Evolutionary conservation across 2,329 filamentous ascomycete genomes (phyloP).

Genomic region (Alternaria gansuensis): DNA sequence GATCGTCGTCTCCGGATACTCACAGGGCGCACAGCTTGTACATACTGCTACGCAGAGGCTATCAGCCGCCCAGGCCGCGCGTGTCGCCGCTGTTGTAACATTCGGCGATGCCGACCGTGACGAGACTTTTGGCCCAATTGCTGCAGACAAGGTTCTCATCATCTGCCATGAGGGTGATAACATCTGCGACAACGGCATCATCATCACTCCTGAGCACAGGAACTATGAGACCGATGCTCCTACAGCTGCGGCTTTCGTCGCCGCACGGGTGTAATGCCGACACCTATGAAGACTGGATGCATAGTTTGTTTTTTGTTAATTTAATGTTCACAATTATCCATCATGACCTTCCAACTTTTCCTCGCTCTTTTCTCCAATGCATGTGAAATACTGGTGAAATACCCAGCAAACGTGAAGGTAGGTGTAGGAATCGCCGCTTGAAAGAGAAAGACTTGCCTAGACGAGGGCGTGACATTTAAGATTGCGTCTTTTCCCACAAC

Average conservation of each 20-base stretch:
- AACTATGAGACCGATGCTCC: constrained; percentile 41
- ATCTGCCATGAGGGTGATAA: constrained; percentile 51
- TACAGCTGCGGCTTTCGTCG: constrained; percentile 37
- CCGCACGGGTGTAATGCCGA: constrained; percentile 20
- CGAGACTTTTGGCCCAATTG: constrained; percentile 42
- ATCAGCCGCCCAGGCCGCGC: constrained; percentile 31
- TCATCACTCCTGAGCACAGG: constrained; percentile 35
- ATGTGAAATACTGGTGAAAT: not conserved
- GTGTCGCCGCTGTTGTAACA: constrained; percentile 45
- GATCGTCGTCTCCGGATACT: constrained; percentile 45
- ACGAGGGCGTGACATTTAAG: not conserved
- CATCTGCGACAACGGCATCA: constrained; percentile 45
- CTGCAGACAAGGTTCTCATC: constrained; percentile 43
- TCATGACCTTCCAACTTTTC: not conserved
- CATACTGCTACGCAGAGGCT: constrained; percentile 56
- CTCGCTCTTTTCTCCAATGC: not conserved
- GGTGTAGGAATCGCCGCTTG: too few relatives aligned
- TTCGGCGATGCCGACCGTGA: constrained; percentile 52
- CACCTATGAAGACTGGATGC: not conserved
- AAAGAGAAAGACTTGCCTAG: not conserved
- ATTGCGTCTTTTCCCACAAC: not conserved
- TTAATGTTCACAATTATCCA: not conserved
- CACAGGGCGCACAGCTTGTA: constrained; percentile 55
- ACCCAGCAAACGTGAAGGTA: not conserved
- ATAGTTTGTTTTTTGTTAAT: not conserved